Conservation (phyloP, 192 early-diverging fungal genomes). For the Coemansia sp. region DNA sequence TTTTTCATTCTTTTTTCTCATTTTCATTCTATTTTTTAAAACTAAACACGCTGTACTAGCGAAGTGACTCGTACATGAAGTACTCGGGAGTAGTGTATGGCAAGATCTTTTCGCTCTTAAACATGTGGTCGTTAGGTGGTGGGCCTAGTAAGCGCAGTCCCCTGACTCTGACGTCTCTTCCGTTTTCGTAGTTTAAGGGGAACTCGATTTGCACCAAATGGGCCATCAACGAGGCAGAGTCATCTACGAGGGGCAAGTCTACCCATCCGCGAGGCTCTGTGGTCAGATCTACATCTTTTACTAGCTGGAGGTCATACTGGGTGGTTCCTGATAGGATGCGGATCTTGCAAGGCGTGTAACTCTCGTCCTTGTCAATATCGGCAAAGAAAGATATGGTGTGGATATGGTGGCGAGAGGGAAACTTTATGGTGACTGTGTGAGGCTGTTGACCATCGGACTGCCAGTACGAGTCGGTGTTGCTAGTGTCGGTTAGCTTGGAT, state of each 20-base stretch:
- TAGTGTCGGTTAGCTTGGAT: constrained; percentile 22
- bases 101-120: constrained; percentile 31
- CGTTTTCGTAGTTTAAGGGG: constrained; percentile 46
- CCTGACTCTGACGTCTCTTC: constrained; percentile 41
- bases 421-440: constrained; percentile 31
- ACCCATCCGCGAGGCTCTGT: constrained; percentile 38
- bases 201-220: constrained; percentile 40
- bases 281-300: constrained; percentile 17
- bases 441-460: constrained; percentile 53
- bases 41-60: constrained; percentile 7
- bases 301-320: constrained; percentile 28
- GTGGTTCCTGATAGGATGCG: constrained; percentile 25
- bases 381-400: constrained; percentile 33
- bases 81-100: constrained; percentile 37
- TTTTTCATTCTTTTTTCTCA: constrained; percentile 8
- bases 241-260: constrained; percentile 19
- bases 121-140: constrained; percentile 20
- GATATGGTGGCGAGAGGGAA: constrained; percentile 21
- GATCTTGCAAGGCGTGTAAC: constrained; percentile 47
- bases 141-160: constrained; percentile 31
- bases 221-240: constrained; percentile 19
- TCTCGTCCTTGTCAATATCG: constrained; percentile 44
- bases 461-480: constrained; percentile 36
- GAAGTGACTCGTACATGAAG: constrained; percentile 42
- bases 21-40: constrained; percentile 8